Percentiles rank a stretch among this genome's conserved stretches.
Evolutionary conservation across 176 grass and related monocot species (phyloP).

Genomic region (Carex parvula): DNA sequence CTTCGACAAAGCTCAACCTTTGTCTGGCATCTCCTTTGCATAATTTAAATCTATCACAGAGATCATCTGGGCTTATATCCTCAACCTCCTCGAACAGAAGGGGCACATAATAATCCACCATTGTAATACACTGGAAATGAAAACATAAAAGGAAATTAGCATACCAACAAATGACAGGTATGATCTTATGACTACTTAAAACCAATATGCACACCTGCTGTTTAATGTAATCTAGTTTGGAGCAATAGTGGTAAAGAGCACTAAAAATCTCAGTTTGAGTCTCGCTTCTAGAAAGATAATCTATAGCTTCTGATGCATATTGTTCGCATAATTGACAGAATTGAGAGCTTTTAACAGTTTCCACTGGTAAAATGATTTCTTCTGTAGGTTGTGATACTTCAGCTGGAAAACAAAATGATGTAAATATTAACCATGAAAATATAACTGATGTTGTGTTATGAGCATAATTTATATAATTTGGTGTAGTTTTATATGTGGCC

Average conservation of each 20-base stretch:
- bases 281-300: conserved; percentile 12
- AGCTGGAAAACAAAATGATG: conserved; percentile 16
- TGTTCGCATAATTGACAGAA: conserved; percentile 28
- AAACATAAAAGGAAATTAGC: neutral
- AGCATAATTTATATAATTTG: neutral
- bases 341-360: conserved; percentile 23
- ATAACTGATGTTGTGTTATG: neutral
- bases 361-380: conserved; percentile 13
- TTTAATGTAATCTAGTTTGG: conserved; percentile 23
- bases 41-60: conserved; percentile 23
- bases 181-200: neutral
- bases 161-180: neutral
- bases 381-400: conserved; percentile 2
- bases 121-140: conserved; percentile 22
- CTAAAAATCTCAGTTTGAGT: conserved; percentile 16
- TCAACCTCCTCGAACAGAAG: conserved; percentile 21
- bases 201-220: conserved; percentile 18
- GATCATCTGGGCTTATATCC: neutral
- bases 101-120: conserved; percentile 23
- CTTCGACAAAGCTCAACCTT: neutral
- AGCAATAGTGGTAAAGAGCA: conserved; percentile 20
- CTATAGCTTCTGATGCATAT: conserved; percentile 25
- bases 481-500: neutral
- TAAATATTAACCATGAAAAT: neutral
- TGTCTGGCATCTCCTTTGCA: conserved; percentile 14